Base-by-base conservation (phyloP, 1,284 basidiomycete species). In the Sanguinoderma infundibulare region DNA sequence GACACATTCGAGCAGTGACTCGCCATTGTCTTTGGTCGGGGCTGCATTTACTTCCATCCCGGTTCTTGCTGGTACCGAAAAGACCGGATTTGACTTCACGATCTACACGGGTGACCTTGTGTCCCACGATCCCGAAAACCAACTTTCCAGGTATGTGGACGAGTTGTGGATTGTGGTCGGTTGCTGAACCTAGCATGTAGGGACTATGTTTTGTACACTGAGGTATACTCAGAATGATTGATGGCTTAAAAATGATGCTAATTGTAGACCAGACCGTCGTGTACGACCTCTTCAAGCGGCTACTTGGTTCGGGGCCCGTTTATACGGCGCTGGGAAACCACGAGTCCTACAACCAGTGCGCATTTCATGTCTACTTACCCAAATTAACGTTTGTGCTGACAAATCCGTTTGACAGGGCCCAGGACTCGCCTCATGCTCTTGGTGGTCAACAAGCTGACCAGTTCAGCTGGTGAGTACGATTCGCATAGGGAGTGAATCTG, bases 51-150 rank as follows among this genome's bases (percentile, higher is more conserved):
- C 91, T 67, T 83, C 88, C 3, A 91, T 94, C 53, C 90, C 89
- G 15, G 79, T 79, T 2, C 75, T 94, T 17, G 82, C 90, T 24
- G 87, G 83, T 5, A 90, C 90, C 1, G 69, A 83, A 66, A 73
- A 81, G 9, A 79, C 75, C 35, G 84, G 87, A 2, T 90, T 94
- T 66, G 82, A 83, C 50, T 90, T 86, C 69, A 84, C 84, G 0
- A 60, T 94, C 24, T 92, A 85, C 68, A 94, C 92, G 0, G 92
- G 92, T 26, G 92, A 94, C 71, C 74, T 94, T 57, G 83, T 92
- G 38, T 85, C 89, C 10, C 90, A 92, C 70, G 91, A 92, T 71
- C 74, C 82, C 7, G 82, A 85, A 53, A 85, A 85, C 60, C 83
- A 92, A 68, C 72, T 87, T 28, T 89, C 87, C 7, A 81, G 85